Evolutionary conservation across 257 asterid species (phyloP).

Genomic region (Schizonepeta tenuifolia): DNA sequence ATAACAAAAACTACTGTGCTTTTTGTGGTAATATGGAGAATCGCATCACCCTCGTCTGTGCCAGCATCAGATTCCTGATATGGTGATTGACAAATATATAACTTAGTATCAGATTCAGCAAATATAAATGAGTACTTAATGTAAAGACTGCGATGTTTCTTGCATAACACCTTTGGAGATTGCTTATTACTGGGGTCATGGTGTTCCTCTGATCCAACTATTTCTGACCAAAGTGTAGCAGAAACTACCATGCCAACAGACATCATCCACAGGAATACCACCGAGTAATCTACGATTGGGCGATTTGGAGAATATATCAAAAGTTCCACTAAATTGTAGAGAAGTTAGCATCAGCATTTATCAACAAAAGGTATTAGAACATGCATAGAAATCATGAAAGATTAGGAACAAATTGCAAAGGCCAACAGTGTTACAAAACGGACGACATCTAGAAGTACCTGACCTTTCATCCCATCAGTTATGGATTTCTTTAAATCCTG

Average conservation of each 20-base stretch:
- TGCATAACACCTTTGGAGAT: slow-evolving; percentile 56
- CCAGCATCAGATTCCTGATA: slow-evolving; percentile 60
- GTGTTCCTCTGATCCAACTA: slow-evolving; percentile 58
- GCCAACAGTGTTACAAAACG: background rate
- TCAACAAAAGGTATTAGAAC: background rate
- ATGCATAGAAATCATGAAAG: slow-evolving; percentile 23
- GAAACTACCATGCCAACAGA: slow-evolving; percentile 78
- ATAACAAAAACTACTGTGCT: slow-evolving; percentile 84
- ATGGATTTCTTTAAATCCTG: slow-evolving; percentile 61
- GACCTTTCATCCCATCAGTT: slow-evolving; percentile 58
- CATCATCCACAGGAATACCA: slow-evolving; percentile 86
- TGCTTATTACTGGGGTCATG: slow-evolving; percentile 56
- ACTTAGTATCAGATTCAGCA: slow-evolving; percentile 23
- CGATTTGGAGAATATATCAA: slow-evolving; percentile 81
- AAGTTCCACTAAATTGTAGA: slow-evolving; percentile 66
- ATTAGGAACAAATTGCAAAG: background rate
- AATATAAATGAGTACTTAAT: slow-evolving; percentile 24
- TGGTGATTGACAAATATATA: slow-evolving; percentile 10
- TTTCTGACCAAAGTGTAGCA: slow-evolving; percentile 79
- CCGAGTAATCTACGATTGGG: slow-evolving; percentile 75
- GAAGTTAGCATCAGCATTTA: too few relatives aligned
- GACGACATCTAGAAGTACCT: slow-evolving; percentile 22
- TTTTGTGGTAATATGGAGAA: slow-evolving; percentile 61
- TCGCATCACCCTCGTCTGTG: slow-evolving; percentile 58
- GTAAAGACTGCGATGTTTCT: slow-evolving; percentile 19